Conservation (phyloP, 352 stramenopile species). For the Globisporangium takayamanum region DNA sequence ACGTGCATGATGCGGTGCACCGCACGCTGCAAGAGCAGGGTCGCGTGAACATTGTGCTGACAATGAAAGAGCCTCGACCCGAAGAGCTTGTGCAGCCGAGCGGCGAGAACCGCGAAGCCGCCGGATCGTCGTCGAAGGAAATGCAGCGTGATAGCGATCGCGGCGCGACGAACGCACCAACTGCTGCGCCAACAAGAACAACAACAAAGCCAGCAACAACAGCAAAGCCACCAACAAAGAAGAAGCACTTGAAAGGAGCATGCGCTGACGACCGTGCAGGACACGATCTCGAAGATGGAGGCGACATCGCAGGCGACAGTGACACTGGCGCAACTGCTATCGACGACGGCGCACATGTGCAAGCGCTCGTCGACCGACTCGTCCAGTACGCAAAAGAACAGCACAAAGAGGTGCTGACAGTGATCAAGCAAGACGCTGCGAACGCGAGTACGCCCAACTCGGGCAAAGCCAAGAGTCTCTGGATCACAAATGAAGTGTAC, state of each 20-base stretch:
- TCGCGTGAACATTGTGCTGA: slow-evolving; percentile 27
- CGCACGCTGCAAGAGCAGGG: slow-evolving; percentile 14
- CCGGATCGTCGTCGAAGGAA: background rate
- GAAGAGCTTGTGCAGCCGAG: slow-evolving; percentile 11
- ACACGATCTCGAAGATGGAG: slow-evolving; percentile 1
- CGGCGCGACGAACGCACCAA: too few species aligned
- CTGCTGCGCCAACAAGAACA: too few species aligned
- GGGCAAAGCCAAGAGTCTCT: slow-evolving; percentile 23
- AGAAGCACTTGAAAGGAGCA: slow-evolving; percentile 2
- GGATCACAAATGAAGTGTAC: slow-evolving; percentile 46
- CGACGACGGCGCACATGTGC: slow-evolving; percentile 10
- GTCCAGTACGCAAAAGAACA: slow-evolving; percentile 20
- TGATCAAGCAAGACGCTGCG: slow-evolving; percentile 15
- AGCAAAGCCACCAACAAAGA: background rate
- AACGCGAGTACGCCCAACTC: slow-evolving; percentile 7
- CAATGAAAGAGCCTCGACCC: slow-evolving; percentile 22
- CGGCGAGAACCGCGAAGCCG: slow-evolving; percentile 2
- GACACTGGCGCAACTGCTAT: slow-evolving; percentile 3
- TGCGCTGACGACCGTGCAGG: slow-evolving; percentile 7
- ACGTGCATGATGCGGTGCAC: slow-evolving; percentile 14
- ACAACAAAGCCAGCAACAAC: background rate
- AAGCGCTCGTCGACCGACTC: slow-evolving; percentile 24
- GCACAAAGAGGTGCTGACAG: slow-evolving; percentile 23
- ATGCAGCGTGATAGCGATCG: slow-evolving; percentile 4
- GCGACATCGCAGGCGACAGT: background rate